Conservation (phyloP, 768 basidiomycete species). For the Galerina marginata region DNA sequence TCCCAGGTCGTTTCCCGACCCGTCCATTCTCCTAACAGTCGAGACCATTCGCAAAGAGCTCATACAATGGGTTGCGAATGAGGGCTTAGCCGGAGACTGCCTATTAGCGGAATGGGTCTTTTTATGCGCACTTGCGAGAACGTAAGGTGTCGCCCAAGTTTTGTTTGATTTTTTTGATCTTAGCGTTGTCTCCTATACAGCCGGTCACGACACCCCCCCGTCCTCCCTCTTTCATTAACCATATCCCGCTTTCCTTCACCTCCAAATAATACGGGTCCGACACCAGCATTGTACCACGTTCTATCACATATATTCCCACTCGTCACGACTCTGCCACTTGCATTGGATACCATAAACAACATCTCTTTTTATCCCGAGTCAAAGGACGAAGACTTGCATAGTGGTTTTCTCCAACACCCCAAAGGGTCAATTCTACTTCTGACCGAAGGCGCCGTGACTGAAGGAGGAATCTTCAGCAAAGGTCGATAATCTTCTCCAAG, state of each 20-base stretch:
- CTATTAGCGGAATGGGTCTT: constrained; percentile 80
- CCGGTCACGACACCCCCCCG: constrained; percentile 67
- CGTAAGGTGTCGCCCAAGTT: constrained; percentile 50
- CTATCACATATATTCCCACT: constrained; percentile 66
- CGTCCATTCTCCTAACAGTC: constrained; percentile 16
- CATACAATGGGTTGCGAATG: constrained; percentile 74
- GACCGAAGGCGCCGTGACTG: constrained; percentile 69
- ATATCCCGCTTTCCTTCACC: constrained; percentile 66
- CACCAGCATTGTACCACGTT: constrained; percentile 57
- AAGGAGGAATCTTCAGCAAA: constrained; percentile 67
- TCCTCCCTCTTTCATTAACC: constrained; percentile 71
- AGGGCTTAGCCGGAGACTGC: constrained; percentile 70
- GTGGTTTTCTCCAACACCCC: constrained; percentile 77
- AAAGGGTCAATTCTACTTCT: constrained; percentile 62
- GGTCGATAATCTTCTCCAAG: constrained; percentile 37
- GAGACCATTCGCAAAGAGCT: constrained; percentile 54
- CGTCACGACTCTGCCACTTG: constrained; percentile 59
- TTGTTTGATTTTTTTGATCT: background rate
- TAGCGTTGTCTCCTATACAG: constrained; percentile 38
- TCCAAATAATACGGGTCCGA: constrained; percentile 23
- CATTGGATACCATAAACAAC: constrained; percentile 65
- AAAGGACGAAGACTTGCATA: constrained; percentile 72
- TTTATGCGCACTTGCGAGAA: constrained; percentile 59
- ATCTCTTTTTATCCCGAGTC: constrained; percentile 66
- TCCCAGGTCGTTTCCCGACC: constrained; percentile 42